Evolutionary conservation across 768 basidiomycete genomes (phyloP).

Genomic region (Podaxis carcinomalis): DNA sequence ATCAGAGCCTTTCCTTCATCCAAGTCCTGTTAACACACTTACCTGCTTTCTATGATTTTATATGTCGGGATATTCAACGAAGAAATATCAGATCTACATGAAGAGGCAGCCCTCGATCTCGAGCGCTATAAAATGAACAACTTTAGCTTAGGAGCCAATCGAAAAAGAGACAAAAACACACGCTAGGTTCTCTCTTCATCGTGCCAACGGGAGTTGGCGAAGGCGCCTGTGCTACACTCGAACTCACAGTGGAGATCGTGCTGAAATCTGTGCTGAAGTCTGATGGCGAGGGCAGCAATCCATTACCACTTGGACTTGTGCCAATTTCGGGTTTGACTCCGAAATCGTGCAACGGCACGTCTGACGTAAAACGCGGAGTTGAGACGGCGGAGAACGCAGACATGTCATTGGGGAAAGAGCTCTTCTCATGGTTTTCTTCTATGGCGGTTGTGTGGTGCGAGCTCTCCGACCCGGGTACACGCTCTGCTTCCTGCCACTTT

Average conservation of each 20-base stretch:
- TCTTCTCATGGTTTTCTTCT: not conserved
- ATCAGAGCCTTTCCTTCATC: not conserved
- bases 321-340: not conserved
- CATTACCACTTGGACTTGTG: not conserved
- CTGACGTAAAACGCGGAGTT: conserved; percentile 2
- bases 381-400: conserved; percentile 1
- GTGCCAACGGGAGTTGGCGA: not conserved
- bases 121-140: not conserved
- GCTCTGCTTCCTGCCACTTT: not conserved
- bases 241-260: conserved; percentile 9
- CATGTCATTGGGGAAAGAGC: not conserved
- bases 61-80: conserved; percentile 12
- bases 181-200: not conserved
- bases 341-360: conserved; percentile 4
- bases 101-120: conserved; percentile 1
- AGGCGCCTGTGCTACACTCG: not conserved
- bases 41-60: conserved; percentile 23
- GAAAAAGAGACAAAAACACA: not conserved
- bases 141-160: not conserved
- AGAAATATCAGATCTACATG: conserved; percentile 10
- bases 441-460: not conserved
- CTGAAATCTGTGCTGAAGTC: conserved; percentile 10
- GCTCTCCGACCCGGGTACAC: not conserved
- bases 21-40: not conserved
- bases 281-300: conserved; percentile 8